phyloP scores from a whole-genome alignment of 2,329 filamentous ascomycete species.

The Madurella mycetomatis region DNA sequence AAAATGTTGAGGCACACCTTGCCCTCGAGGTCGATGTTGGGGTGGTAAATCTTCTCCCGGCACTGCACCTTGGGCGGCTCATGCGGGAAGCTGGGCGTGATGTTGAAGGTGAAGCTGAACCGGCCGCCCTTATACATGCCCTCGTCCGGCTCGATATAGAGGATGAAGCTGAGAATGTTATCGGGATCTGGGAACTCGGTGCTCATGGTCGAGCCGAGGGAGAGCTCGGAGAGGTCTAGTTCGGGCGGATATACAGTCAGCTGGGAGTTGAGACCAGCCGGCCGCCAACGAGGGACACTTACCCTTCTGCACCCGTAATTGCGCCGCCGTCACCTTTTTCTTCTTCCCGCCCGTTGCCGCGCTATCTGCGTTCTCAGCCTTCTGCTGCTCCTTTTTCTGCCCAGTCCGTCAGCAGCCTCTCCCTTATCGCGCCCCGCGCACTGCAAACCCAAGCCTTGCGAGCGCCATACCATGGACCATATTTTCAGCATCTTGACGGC shows the following conservation, averaged over 20 bases:
- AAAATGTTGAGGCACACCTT: slow-evolving; percentile 98
- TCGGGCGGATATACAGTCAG: slow-evolving; percentile 1
- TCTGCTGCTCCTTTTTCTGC: slow-evolving; percentile 94
- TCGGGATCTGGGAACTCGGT: slow-evolving; percentile 77
- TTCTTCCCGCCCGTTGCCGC: slow-evolving; percentile 70
- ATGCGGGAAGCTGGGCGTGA: slow-evolving; percentile 94
- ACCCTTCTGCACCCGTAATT: slow-evolving; percentile 96
- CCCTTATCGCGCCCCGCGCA: neutral
- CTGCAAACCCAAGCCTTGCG: neutral
- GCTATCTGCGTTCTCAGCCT: slow-evolving; percentile 77
- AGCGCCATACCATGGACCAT: slow-evolving; percentile 81
- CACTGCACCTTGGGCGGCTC: slow-evolving; percentile 97
- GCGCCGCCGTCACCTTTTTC: slow-evolving; percentile 97
- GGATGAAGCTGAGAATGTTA: slow-evolving; percentile 78
- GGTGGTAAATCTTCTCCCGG: slow-evolving; percentile 97
- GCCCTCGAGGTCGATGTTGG: slow-evolving; percentile 95
- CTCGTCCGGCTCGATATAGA: slow-evolving; percentile 81
- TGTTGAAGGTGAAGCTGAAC: slow-evolving; percentile 87
- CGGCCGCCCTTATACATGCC: slow-evolving; percentile 80
- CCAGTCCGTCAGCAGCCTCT: slow-evolving; percentile 30
- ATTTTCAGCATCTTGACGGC: slow-evolving; percentile 87
- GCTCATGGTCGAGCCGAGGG: slow-evolving; percentile 73
- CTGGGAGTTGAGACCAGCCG: neutral
- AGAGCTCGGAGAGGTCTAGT: slow-evolving; percentile 74
- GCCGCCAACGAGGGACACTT: slow-evolving; percentile 23